phyloP scores from a whole-genome alignment of 176 grass and related monocot species.

The Carex parvula region DNA sequence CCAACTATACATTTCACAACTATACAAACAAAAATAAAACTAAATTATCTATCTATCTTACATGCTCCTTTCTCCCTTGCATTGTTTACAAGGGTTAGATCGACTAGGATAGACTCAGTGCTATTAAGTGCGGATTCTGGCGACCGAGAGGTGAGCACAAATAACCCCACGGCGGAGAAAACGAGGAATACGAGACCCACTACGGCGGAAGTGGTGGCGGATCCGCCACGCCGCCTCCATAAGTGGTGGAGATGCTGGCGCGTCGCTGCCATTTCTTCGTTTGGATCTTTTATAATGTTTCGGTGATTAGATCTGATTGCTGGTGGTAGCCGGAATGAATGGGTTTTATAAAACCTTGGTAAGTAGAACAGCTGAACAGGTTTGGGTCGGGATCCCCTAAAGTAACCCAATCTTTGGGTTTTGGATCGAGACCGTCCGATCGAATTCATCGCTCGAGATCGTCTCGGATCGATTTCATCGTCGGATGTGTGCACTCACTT shows the following conservation, averaged over 20 bases:
- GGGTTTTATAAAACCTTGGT: no score
- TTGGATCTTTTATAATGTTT: background rate
- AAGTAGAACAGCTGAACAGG: no score
- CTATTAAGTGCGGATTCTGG: background rate
- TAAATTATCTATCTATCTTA: slow-evolving; percentile 17
- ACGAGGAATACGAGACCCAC: slow-evolving; percentile 38
- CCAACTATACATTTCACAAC: slow-evolving; percentile 58
- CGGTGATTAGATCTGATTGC: background rate
- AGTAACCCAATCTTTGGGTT: no score
- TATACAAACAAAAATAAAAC: background rate
- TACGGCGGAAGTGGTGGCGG: slow-evolving; percentile 36
- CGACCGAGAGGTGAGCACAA: slow-evolving; percentile 40
- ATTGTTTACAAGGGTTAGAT: slow-evolving; percentile 51
- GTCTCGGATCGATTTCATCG: no score
- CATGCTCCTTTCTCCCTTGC: slow-evolving; percentile 69
- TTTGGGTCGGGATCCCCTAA: no score
- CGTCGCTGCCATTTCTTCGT: slow-evolving; percentile 12
- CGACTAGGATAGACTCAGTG: slow-evolving; percentile 40
- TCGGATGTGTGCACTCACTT: no score
- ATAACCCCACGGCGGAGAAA: slow-evolving; percentile 25
- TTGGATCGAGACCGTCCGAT: no score
- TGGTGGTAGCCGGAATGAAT: no score
- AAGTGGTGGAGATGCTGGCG: slow-evolving; percentile 44
- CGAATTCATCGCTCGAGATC: no score
- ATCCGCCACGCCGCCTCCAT: slow-evolving; percentile 48